Evolutionary conservation across 306 rosid species (phyloP), one percentile per base, ranked within the genome.

Genomic region (Prunus kanzakura): DNA sequence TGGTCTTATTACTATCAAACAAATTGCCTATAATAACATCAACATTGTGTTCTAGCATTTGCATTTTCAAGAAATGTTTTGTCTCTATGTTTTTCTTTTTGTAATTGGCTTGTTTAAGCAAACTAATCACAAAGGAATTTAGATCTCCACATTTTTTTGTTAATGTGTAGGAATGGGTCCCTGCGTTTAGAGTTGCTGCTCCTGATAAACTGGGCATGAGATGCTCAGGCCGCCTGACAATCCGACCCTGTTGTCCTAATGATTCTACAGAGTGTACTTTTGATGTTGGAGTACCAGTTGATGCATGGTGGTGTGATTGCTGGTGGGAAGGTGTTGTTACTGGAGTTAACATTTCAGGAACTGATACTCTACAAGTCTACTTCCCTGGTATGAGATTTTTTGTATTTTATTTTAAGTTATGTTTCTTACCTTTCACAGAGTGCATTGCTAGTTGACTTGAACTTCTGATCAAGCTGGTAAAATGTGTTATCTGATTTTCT

Each of bases 251-350:
- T 77, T 86, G 83, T 79, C 91, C 89, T 46, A 77, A 78, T 61
- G 82, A 65, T 69, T 54, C 69, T 76, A 64, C 72, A 23, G 74
- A 65, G 45, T 49, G 18, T 46, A 67, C 23, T 52, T 74, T 86
- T 61, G 91, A 84, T 84, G 76, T 88, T 84, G 97, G 97, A 58
- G 77, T 79, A 14, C 70, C 89, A 25, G 97, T 92, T 64, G 97
- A 92, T 84, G 97, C 89, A 35, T 86, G 93, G 96, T 90, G 92
- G 87, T 41, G 89, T 71, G 96, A 90, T 61, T 93, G 96, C 73
- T 92, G 97, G 97, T 92, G 97, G 97, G 97, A 92, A 84, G 90
- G 96, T 67, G 86, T 92, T 61, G 43, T 92, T 71, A 77, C 86
- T 66, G 87, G 89, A 66, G 76, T 87, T 27, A 69, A 82, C 69